Base-by-base conservation (phyloP, 2,329 filamentous ascomycete species). In the Cercospora sp. region DNA sequence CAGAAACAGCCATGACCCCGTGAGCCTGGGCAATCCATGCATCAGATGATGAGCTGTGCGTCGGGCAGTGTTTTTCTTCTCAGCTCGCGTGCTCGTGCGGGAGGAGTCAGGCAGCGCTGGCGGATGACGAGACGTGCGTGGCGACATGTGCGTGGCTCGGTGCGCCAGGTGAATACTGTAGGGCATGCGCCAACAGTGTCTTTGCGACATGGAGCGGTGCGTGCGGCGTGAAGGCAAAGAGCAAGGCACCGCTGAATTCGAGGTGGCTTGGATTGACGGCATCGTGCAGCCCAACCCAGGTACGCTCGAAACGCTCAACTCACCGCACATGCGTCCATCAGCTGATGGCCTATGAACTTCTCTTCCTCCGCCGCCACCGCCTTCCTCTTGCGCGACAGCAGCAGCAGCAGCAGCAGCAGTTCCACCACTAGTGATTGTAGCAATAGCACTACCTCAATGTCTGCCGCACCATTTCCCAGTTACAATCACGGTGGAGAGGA, bases 61-160 rank as follows among this genome's bases (percentile, higher is more conserved):
- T n/a, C 36, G 36, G 36, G 16, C 36, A 7, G 36, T 13, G 18
- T 10, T 23, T 23, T 23, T 16, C 53, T n/a, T 26, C 26, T 61
- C 59, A 61, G 59, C 59, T 61, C 18, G 59, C 33, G 59, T 45
- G 59, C 59, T 61, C 59, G 59, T 30, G 59, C 59, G 23, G 36
- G 59, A 20, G 33, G 5, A 16, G 36, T 61, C 31, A 39, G 36
- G 36, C 59, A 16, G 59, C 36, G 36, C 33, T 26, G 26, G 36
- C 36, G 33, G 59, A 45, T 28, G 59, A 61, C 30, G 53, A 45
- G 33, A 60, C 33, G 16, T n/a, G 36, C 36, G 59, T 61, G 59
- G 59, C 36, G 28, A 31, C 12, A 3, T 28, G 51, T 20, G 42
- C 42, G 42, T 23, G 42, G 42, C 10, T 26, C 45, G 45, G 12